A percentile compares a stretch with the other conserved stretches of the same genome.
These are phyloP conservation scores for Diospyros lotus DNA, from an alignment of 148 eudicot species.

Conservation along the genomic window DNA sequence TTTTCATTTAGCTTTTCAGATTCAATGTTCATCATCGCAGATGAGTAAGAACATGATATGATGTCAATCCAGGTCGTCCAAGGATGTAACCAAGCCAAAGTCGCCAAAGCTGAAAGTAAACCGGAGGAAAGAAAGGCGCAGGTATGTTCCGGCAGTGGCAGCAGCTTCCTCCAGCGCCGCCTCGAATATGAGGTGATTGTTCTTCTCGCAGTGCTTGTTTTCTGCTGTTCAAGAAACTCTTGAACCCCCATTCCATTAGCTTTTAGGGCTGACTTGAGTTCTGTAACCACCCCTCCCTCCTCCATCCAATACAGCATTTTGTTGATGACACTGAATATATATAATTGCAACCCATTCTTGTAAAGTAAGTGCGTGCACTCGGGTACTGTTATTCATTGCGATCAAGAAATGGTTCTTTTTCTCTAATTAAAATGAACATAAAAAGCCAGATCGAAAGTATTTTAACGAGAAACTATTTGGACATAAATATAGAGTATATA, in stretches of 20 bases:
- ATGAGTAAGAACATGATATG: neutral
- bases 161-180: slow-evolving; percentile 49
- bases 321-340: neutral
- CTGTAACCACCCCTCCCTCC: neutral
- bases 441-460: no score
- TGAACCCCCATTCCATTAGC: slow-evolving; percentile 26
- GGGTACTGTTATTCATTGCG: neutral
- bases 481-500: no score
- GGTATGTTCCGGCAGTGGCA: slow-evolving; percentile 19
- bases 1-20: neutral
- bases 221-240: slow-evolving; percentile 46
- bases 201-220: neutral
- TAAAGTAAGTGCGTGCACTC: neutral
- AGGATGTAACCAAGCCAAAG: slow-evolving; percentile 64
- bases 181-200: slow-evolving; percentile 55
- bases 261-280: neutral
- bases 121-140: slow-evolving; percentile 51
- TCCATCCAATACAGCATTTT: neutral
- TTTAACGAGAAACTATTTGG: no score
- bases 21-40: neutral
- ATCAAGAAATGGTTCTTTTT: no score
- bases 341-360: neutral
- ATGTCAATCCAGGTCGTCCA: slow-evolving; percentile 39
- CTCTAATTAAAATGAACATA: no score
- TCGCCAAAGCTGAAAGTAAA: slow-evolving; percentile 65